These are phyloP conservation scores for Pseudognaphalium luteoalbum DNA, from an alignment of 129 eudicot species.

Conservation along the genomic window DNA sequence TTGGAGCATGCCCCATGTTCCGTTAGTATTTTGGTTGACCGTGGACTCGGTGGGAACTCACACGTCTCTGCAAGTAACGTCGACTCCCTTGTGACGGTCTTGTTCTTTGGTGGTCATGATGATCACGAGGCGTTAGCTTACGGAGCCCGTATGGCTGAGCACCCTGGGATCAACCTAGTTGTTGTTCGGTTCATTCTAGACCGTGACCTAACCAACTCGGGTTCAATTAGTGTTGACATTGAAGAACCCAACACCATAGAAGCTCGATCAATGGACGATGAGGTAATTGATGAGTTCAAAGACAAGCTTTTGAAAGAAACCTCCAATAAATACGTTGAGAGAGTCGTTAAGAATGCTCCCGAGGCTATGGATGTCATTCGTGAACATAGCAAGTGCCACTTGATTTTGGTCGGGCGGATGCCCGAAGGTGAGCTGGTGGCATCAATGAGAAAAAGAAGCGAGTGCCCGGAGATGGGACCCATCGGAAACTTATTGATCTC, in stretches of 20 bases:
- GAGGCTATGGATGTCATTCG: conserved; percentile 44
- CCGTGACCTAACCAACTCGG: conserved; percentile 30
- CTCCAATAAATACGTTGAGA: conserved; percentile 54
- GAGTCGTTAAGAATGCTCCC: conserved; percentile 30
- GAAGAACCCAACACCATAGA: conserved; percentile 39
- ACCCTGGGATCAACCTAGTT: conserved; percentile 71
- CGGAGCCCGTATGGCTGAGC: conserved; percentile 90
- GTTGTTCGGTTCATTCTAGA: conserved; percentile 62
- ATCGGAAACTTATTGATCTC: conserved; percentile 57
- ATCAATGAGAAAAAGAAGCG: conserved; percentile 41
- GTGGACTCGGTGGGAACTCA: conserved; percentile 77
- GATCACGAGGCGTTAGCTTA: conserved; percentile 89
- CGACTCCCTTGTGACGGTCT: conserved; percentile 48
- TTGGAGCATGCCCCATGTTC: conserved; percentile 85
- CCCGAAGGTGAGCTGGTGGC: conserved; percentile 73
- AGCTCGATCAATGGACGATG: conserved; percentile 48
- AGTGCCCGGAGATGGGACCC: conserved; percentile 84
- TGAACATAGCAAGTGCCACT: conserved; percentile 39
- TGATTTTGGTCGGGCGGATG: conserved; percentile 77
- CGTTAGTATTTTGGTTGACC: conserved; percentile 81
- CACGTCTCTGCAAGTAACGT: conserved; percentile 84
- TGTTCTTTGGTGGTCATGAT: conserved; percentile 92
- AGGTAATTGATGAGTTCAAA: conserved; percentile 48
- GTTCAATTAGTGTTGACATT: conserved; percentile 41
- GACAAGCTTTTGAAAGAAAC: conserved; percentile 34